Percentiles rank a stretch among this genome's conserved stretches.
Conservation (phyloP, 495 filamentous ascomycete species). For the Hypomontagnella monticulosa region DNA sequence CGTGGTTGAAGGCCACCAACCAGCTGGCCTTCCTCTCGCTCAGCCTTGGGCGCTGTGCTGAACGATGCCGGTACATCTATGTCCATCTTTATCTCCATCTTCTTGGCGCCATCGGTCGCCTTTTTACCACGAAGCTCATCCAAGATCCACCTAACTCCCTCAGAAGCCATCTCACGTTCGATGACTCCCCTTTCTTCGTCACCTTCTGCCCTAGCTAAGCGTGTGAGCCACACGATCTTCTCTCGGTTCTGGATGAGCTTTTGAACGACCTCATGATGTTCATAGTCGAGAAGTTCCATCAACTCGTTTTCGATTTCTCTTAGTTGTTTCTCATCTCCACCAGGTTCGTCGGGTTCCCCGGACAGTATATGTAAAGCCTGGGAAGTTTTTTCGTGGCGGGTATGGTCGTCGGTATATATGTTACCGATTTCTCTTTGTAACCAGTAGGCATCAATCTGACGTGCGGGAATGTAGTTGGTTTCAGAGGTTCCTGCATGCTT, state of each 20-base stretch:
- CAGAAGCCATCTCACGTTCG: slow-evolving; percentile 88
- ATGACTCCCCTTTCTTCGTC: slow-evolving; percentile 77
- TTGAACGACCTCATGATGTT: slow-evolving; percentile 91
- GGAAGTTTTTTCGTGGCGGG: slow-evolving; percentile 86
- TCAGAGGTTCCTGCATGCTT: slow-evolving; percentile 53
- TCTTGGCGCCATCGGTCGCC: slow-evolving; percentile 66
- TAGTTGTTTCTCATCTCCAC: slow-evolving; percentile 78
- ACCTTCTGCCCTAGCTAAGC: slow-evolving; percentile 85
- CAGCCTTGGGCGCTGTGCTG: slow-evolving; percentile 52
- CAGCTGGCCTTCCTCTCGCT: slow-evolving; percentile 69
- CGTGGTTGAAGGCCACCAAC: slow-evolving; percentile 88
- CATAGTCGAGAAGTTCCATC: slow-evolving; percentile 98
- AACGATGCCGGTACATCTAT: slow-evolving; percentile 79
- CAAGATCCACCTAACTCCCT: slow-evolving; percentile 85
- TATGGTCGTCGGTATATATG: slow-evolving; percentile 89
- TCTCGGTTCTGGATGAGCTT: slow-evolving; percentile 91
- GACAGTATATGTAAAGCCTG: slow-evolving; percentile 82
- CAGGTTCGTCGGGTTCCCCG: slow-evolving; percentile 74
- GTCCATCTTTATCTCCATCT: slow-evolving; percentile 93
- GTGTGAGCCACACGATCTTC: slow-evolving; percentile 94
- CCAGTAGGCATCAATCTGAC: slow-evolving; percentile 98
- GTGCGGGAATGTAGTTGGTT: slow-evolving; percentile 74
- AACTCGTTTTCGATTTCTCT: slow-evolving; percentile 97
- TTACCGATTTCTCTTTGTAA: slow-evolving; percentile 89
- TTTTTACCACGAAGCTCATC: slow-evolving; percentile 77